Evolutionary conservation across 192 early-diverging fungal genomes (phyloP).

Genomic region (Coemansia sp.): DNA sequence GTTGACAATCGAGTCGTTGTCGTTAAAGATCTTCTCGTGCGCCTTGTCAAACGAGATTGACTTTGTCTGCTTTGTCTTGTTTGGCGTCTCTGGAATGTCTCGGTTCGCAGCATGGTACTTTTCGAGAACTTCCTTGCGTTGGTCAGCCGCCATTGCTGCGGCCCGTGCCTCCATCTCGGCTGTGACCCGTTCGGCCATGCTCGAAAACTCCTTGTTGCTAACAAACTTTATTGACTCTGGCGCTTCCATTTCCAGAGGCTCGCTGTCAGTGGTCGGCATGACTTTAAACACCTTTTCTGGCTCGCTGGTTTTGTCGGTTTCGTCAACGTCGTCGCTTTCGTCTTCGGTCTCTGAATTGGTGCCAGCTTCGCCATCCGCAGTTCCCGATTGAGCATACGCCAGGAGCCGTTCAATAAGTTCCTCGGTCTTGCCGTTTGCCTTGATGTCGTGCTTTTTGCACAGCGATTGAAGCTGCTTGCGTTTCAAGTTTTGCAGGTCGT

Average conservation of each 20-base stretch:
- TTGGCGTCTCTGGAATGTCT: constrained; percentile 17
- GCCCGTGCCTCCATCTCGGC: constrained; percentile 39
- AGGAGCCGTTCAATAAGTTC: constrained; percentile 39
- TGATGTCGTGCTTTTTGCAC: constrained; percentile 49
- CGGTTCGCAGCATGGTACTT: constrained; percentile 12
- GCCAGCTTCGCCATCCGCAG: constrained; percentile 2
- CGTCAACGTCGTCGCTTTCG: constrained; percentile 1
- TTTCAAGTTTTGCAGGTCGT: constrained; percentile 35
- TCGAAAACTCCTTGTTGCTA: constrained; percentile 13
- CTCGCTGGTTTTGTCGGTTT: not conserved
- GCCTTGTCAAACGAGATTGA: constrained; percentile 31
- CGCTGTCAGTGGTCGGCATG: constrained; percentile 3
- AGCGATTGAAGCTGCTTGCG: constrained; percentile 49
- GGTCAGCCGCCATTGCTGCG: constrained; percentile 22
- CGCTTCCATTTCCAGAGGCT: constrained; percentile 18
- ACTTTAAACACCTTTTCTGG: constrained; percentile 28
- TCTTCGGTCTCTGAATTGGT: not conserved
- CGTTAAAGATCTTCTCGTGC: constrained; percentile 40
- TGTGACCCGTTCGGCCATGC: constrained; percentile 24
- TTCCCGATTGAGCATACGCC: constrained; percentile 2
- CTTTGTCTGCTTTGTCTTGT: constrained; percentile 13
- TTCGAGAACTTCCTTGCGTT: constrained; percentile 25
- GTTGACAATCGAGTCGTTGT: constrained; percentile 42
- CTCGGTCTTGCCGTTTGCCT: constrained; percentile 48
- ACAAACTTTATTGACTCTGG: constrained; percentile 14